Base-by-base conservation (phyloP, 2,329 filamentous ascomycete genomes). In the Aureobasidium sp. region DNA sequence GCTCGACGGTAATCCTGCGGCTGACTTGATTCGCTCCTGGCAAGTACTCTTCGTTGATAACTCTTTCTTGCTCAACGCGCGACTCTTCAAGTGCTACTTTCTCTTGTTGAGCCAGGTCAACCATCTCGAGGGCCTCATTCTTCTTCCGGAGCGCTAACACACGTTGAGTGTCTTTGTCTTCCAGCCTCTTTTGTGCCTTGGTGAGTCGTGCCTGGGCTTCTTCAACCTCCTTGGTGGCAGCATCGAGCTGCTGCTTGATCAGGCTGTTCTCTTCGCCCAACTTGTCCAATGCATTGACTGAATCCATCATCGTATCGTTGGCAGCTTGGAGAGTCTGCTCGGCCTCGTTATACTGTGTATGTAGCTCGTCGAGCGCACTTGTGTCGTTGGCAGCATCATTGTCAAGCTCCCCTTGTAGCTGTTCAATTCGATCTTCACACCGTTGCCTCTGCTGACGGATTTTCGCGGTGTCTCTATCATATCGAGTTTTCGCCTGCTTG, bases 341-440 rank as follows among this genome's bases (percentile, higher is more conserved):
- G 68, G 69, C 84, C 8, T 85, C 82, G 60, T 77, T 73, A 1
- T 95, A 78, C 50, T 83, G 68, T 9, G 69, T 67, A 60, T 77
- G 66, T 3, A 77, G 69, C 46, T 73, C 71, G 19, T 78, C 75
- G 11, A 79, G 70, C 42, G 67, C 69, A 51, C 83, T 85, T 68
- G 90, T 89, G 77, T 54, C 73, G 75, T 60, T 60, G 19, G 60
- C 49, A 17, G 49, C 62, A 31, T 82, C 79, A 60, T 74, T 75
- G 21, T 84, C 81, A 45, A 85, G 75, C 13, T 81, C 86, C 62
- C 88, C 79, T 63, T 90, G 85, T 40, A 95, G 78, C 46, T 84
- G 82, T 58, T 84, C 81, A 33, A 88, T 78, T 7, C 78, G 75
- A 55, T 86, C 84, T 55, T 87, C 81, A 7, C 85, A 81, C 55